Conservation (phyloP, 1,284 basidiomycete genomes). For the Jaminaea rosea region DNA sequence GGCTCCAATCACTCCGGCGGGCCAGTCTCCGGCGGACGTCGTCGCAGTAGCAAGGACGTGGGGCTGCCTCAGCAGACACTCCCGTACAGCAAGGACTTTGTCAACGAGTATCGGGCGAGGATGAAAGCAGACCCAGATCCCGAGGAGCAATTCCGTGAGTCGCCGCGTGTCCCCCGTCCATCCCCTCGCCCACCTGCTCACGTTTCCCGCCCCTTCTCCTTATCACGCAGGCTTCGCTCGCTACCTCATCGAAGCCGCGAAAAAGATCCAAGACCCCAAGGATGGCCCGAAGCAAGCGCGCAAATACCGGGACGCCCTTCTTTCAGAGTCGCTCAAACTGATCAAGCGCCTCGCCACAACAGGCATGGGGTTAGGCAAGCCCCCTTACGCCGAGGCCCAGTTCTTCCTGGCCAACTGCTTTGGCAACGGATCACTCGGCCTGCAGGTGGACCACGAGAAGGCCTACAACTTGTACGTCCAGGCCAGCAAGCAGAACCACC, state of each 20-base stretch:
- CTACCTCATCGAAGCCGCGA: conserved; percentile 98
- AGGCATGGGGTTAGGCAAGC: conserved; percentile 52
- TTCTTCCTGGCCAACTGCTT: conserved; percentile 98
- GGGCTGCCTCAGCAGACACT: conserved; percentile 24
- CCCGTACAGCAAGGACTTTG: conserved; percentile 75
- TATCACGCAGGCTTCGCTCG: no score
- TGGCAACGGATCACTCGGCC: conserved; percentile 84
- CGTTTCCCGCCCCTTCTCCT: no score
- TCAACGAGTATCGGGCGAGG: conserved; percentile 89
- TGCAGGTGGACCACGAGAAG: conserved; percentile 92
- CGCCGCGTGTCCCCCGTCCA: no score
- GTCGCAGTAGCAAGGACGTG: conserved; percentile 32
- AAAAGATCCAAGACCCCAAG: conserved; percentile 54
- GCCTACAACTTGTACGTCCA: conserved; percentile 98
- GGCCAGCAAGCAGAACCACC: conserved; percentile 92
- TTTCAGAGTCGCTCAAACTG: conserved; percentile 82
- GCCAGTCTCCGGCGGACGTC: neutral
- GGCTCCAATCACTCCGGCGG: neutral
- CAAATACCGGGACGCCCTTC: conserved; percentile 80
- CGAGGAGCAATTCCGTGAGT: conserved; percentile 96
- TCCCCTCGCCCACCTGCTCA: no score
- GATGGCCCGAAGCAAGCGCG: conserved; percentile 42
- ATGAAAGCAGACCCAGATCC: conserved; percentile 98
- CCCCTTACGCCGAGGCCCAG: conserved; percentile 88
- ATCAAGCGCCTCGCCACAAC: conserved; percentile 84